Conservation (phyloP, 331 rosid genomes). For the Arachis monticola region DNA sequence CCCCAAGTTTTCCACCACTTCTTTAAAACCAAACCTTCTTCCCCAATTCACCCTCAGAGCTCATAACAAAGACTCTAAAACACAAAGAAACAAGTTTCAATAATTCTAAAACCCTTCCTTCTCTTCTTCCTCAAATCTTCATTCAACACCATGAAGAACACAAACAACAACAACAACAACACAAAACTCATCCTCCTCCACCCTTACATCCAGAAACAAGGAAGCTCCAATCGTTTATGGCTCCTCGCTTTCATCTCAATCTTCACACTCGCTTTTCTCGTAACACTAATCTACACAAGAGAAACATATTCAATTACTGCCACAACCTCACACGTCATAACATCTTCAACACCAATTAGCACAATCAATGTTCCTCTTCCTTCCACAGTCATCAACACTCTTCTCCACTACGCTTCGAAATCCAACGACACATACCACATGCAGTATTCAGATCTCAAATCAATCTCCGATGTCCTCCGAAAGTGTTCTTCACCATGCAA, state of each 20-base stretch:
- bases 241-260: conserved; percentile 76
- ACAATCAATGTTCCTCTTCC: conserved; percentile 50
- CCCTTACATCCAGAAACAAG: conserved; percentile 96
- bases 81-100: too few species aligned
- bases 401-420: conserved; percentile 78
- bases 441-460: conserved; percentile 77
- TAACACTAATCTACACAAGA: conserved; percentile 77
- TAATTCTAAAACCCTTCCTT: too few species aligned
- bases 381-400: conserved; percentile 81
- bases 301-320: conserved; percentile 45
- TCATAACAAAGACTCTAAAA: conserved; percentile 40
- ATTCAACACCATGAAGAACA: conserved; percentile 34
- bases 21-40: conserved; percentile 66
- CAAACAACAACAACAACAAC: conserved; percentile 66
- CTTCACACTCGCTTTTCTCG: conserved; percentile 86
- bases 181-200: conserved; percentile 96
- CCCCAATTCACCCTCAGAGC: conserved; percentile 43
- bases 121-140: neutral
- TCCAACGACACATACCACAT: conserved; percentile 87
- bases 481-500: conserved; percentile 85
- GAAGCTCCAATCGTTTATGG: conserved; percentile 83
- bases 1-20: conserved; percentile 36
- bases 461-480: conserved; percentile 80
- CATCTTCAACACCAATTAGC: conserved; percentile 35
- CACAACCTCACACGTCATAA: conserved; percentile 41